Percentiles rank a stretch among this genome's conserved stretches.
phyloP scores from a whole-genome alignment of 2,329 filamentous ascomycete species.

The Stagonosporopsis tanaceti region DNA sequence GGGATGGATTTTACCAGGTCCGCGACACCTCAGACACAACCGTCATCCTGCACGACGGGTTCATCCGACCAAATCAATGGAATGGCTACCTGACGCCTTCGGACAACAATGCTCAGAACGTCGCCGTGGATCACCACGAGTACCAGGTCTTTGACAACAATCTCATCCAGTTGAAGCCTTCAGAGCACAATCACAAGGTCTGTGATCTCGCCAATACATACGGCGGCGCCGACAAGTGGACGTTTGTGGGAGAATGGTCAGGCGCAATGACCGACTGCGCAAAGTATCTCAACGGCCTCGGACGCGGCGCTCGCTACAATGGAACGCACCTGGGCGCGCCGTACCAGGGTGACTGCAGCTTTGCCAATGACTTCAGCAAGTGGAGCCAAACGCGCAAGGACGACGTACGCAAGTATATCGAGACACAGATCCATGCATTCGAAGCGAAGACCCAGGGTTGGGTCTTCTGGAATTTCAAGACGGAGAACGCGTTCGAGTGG shows the following conservation, averaged over 20 bases:
- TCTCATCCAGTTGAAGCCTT: conserved; percentile 59
- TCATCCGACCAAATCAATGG: conserved; percentile 63
- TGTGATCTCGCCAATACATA: conserved; percentile 63
- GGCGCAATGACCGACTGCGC: conserved; percentile 71
- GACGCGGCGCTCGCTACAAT: conserved; percentile 67
- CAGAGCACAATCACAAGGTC: conserved; percentile 63
- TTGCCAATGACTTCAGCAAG: conserved; percentile 58
- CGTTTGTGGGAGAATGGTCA: conserved; percentile 73
- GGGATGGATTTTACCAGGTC: conserved; percentile 60
- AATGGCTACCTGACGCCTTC: conserved; percentile 66
- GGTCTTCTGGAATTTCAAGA: conserved; percentile 68
- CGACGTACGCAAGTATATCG: conserved; percentile 61
- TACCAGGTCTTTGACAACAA: conserved; percentile 69
- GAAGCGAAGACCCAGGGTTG: conserved; percentile 62
- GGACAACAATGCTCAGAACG: conserved; percentile 60
- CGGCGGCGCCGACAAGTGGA: conserved; percentile 66
- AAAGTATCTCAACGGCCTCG: conserved; percentile 61
- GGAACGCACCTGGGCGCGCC: conserved; percentile 60
- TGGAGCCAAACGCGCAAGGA: conserved; percentile 57
- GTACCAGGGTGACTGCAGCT: conserved; percentile 63
- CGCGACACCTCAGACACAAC: conserved; percentile 56
- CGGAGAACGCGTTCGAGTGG: conserved; percentile 62
- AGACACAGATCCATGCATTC: conserved; percentile 63
- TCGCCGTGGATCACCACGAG: conserved; percentile 73
- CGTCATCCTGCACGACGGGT: conserved; percentile 68